Evolutionary conservation across 306 rosid genomes (phyloP).

Genomic region (Coriaria nepalensis): DNA sequence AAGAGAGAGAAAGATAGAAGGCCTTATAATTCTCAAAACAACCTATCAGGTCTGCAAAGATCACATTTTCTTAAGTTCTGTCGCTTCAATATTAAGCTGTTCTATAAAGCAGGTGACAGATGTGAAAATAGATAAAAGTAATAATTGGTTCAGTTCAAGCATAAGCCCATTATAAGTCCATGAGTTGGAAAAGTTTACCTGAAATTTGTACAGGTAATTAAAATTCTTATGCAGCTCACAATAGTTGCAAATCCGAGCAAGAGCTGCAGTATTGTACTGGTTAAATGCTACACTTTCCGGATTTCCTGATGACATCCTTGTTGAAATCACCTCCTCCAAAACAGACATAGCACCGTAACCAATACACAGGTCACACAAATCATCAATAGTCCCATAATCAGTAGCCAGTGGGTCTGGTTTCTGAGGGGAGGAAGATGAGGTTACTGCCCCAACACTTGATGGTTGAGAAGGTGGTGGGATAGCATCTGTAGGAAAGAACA

Average conservation of each 20-base stretch:
- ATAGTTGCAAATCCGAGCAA: conserved; percentile 70
- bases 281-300: conserved; percentile 38
- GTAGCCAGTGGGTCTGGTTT: conserved; percentile 70
- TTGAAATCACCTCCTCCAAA: conserved; percentile 80
- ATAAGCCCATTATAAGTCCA: no score
- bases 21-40: no score
- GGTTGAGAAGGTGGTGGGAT: conserved; percentile 67
- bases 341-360: conserved; percentile 76
- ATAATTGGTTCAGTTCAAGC: no score
- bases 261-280: conserved; percentile 56
- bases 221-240: conserved; percentile 88
- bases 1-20: no score
- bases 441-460: conserved; percentile 37
- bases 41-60: no score
- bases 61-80: no score
- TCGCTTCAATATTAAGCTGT: no score
- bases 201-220: conserved; percentile 73
- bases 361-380: conserved; percentile 70
- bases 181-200: conserved; percentile 51
- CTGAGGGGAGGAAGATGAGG: conserved; percentile 83
- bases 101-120: no score
- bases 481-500: conserved; percentile 71
- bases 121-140: no score
- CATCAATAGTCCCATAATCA: conserved; percentile 89
- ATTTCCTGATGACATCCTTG: conserved; percentile 50